A percentile compares a stretch with the other conserved stretches of the same genome.
phyloP scores from a whole-genome alignment of 495 filamentous ascomycete species.

The Tricharina praecox region DNA sequence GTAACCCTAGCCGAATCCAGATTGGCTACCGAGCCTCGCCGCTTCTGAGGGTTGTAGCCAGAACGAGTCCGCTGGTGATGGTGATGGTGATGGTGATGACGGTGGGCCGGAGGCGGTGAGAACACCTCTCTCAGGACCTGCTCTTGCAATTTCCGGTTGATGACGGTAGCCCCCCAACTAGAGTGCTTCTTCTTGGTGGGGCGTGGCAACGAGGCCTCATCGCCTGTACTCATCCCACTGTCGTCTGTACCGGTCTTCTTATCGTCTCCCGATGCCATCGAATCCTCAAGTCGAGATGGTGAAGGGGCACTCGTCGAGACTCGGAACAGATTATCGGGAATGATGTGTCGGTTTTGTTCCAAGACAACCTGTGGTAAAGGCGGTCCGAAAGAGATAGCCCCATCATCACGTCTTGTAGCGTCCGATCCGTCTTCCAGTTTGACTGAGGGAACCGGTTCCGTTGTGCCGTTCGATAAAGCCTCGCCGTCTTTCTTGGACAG shows the following conservation, averaged over 20 bases:
- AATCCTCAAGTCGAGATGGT: conserved; percentile 4
- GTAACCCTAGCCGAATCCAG: background rate
- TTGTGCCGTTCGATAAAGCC: background rate
- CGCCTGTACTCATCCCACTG: background rate
- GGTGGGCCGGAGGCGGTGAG: conserved; percentile 62
- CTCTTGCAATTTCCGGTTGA: conserved; percentile 74
- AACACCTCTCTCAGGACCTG: conserved; percentile 93
- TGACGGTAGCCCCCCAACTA: conserved; percentile 66
- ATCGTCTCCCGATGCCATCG: background rate
- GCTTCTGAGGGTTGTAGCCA: background rate
- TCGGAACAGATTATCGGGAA: conserved; percentile 64
- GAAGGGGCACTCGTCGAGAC: conserved; percentile 27
- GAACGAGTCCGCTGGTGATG: conserved; percentile 22
- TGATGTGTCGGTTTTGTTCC: conserved; percentile 88
- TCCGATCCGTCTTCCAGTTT: background rate
- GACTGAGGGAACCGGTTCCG: background rate
- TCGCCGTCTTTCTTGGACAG: conserved; percentile 11
- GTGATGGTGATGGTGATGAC: conserved; percentile 45
- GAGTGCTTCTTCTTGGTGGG: conserved; percentile 6
- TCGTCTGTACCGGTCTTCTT: conserved; percentile 5
- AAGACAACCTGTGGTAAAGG: conserved; percentile 82
- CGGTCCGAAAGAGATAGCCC: conserved; percentile 11
- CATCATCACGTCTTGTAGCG: background rate
- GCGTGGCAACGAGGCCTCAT: background rate
- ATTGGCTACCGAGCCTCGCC: conserved; percentile 4